Evolutionary conservation across 768 basidiomycete species (phyloP).

Genomic region (Hydnum rufescens): DNA sequence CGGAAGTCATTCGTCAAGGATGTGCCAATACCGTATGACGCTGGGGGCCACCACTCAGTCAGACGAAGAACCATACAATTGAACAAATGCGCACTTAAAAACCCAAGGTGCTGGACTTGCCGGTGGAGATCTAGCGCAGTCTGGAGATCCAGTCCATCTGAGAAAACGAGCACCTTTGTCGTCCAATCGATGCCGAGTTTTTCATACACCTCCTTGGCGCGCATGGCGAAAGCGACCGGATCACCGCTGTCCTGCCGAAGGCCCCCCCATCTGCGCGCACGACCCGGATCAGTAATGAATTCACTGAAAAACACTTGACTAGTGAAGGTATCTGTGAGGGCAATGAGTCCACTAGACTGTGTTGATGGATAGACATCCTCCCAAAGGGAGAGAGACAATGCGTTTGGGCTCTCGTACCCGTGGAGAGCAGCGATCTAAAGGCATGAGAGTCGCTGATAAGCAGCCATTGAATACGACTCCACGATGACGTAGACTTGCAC

Average conservation of each 20-base stretch:
- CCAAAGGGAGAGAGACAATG: constrained; percentile 66
- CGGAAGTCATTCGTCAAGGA: constrained; percentile 77
- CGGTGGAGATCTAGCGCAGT: constrained; percentile 48
- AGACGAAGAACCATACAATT: background rate
- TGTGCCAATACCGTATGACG: constrained; percentile 86
- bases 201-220: constrained; percentile 52
- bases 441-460: background rate
- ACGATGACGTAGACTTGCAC: constrained; percentile 35
- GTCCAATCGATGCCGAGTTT: constrained; percentile 44
- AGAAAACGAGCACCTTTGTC: constrained; percentile 60
- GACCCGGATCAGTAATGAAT: constrained; percentile 20
- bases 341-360: constrained; percentile 26
- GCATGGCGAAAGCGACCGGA: constrained; percentile 58
- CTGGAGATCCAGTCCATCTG: constrained; percentile 58
- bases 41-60: constrained; percentile 22
- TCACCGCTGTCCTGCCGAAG: constrained; percentile 91
- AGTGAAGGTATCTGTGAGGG: constrained; percentile 91
- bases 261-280: constrained; percentile 55
- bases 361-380: constrained; percentile 41
- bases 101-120: constrained; percentile 54
- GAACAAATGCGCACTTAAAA: constrained; percentile 28
- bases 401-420: constrained; percentile 65
- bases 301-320: constrained; percentile 70
- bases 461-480: no score
- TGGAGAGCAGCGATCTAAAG: constrained; percentile 56